phyloP scores from a whole-genome alignment of 306 rosid species.

The Trifolium pratense region DNA sequence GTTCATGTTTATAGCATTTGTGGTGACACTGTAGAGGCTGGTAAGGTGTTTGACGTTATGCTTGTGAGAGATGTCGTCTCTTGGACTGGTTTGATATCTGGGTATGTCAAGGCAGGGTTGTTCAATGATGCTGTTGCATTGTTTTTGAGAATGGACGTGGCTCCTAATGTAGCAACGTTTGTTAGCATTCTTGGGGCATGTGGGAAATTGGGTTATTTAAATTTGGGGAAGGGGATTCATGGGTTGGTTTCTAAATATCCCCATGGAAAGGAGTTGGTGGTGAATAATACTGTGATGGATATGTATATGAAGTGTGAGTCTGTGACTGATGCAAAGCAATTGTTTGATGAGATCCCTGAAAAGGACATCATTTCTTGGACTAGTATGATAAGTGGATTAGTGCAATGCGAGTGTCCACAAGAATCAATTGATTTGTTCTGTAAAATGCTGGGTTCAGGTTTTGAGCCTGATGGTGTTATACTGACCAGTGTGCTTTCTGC shows the following conservation, averaged over 20 bases:
- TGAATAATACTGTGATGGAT: conserved; percentile 74
- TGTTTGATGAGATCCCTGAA: conserved; percentile 63
- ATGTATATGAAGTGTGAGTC: conserved; percentile 72
- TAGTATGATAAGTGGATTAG: conserved; percentile 70
- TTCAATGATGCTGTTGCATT: conserved; percentile 54
- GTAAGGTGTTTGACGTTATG: conserved; percentile 75
- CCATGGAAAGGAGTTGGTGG: conserved; percentile 47
- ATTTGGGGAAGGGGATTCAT: conserved; percentile 72
- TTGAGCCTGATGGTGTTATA: conserved; percentile 63
- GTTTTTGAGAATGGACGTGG: conserved; percentile 59
- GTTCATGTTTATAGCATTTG: conserved; percentile 62
- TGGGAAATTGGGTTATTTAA: conserved; percentile 58
- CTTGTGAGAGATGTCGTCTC: conserved; percentile 77
- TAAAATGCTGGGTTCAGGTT: conserved; percentile 57
- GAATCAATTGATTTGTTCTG: conserved; percentile 68
- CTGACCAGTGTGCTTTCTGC: conserved; percentile 77
- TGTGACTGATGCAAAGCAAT: conserved; percentile 58
- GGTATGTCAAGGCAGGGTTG: conserved; percentile 62
- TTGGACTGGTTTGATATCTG: conserved; percentile 81
- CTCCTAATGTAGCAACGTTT: conserved; percentile 68
- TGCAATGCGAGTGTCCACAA: conserved; percentile 61
- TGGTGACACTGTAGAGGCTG: conserved; percentile 57
- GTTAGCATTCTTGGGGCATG: conserved; percentile 70
- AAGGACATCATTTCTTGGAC: conserved; percentile 81
- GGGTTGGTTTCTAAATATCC: conserved; percentile 57